phyloP scores from a whole-genome alignment of 306 rosid species.

The Dryas octopetala region DNA sequence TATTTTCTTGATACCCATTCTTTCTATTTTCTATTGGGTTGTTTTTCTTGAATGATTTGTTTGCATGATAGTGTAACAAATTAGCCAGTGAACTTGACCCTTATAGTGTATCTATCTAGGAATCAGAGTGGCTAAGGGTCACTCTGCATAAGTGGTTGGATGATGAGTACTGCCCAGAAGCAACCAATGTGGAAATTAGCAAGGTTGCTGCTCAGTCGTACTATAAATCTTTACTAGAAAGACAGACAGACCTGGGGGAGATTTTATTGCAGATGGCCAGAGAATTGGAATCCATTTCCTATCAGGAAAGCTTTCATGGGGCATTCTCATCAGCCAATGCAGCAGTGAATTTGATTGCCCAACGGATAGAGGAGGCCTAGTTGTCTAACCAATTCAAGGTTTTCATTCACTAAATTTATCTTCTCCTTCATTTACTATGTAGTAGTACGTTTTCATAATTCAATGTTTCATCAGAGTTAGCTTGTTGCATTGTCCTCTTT shows the following conservation, averaged over 20 bases:
- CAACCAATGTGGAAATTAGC: constrained; percentile 86
- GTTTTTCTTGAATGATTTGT: no score
- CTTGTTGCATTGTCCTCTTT: no score
- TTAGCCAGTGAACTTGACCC: no score
- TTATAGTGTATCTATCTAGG: constrained; percentile 40
- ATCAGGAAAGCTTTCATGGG: constrained; percentile 94
- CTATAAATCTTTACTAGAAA: constrained; percentile 59
- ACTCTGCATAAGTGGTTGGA: constrained; percentile 87
- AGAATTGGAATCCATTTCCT: constrained; percentile 68
- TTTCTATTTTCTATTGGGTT: not conserved
- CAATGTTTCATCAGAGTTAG: no score
- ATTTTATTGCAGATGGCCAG: constrained; percentile 76
- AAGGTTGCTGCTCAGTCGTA: constrained; percentile 77
- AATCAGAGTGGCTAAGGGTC: constrained; percentile 91
- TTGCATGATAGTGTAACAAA: no score
- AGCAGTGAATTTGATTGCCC: constrained; percentile 72
- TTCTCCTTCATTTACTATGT: not conserved
- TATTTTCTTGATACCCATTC: not conserved
- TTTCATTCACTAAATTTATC: not conserved
- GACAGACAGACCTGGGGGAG: constrained; percentile 68
- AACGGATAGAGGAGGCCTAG: constrained; percentile 50
- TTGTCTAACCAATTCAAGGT: constrained; percentile 10
- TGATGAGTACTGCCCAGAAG: constrained; percentile 94
- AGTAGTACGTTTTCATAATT: not conserved
- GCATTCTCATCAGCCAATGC: constrained; percentile 96